Percentiles rank a stretch among this genome's conserved stretches.
phyloP scores from a whole-genome alignment of 345 rosid species.

The Populus davidiana region DNA sequence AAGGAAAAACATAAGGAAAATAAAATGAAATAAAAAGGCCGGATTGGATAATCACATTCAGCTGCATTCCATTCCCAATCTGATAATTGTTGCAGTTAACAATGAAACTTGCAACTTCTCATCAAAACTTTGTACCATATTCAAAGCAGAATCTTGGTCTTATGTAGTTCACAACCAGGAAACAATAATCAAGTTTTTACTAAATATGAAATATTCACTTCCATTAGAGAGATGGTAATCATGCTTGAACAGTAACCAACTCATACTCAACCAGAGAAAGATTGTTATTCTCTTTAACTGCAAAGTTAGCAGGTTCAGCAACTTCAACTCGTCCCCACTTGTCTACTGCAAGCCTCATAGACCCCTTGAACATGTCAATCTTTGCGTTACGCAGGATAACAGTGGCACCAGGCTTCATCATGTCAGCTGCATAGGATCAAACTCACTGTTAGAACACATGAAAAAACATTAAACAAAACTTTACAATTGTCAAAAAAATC shows the following conservation, averaged over 20 bases:
- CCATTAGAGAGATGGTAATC: constrained; percentile 24
- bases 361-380: constrained; percentile 96
- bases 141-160: constrained; percentile 16
- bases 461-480: neutral
- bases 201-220: constrained; percentile 29
- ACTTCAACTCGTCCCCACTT: constrained; percentile 93
- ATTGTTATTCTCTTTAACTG: constrained; percentile 67
- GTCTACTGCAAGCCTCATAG: constrained; percentile 96
- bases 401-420: constrained; percentile 62
- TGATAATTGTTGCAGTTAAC: neutral
- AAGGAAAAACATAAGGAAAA: neutral
- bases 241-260: constrained; percentile 65
- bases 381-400: constrained; percentile 82
- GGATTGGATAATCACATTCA: neutral
- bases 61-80: constrained; percentile 5
- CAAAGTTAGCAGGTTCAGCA: constrained; percentile 62
- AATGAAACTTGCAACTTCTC: constrained; percentile 11
- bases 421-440: constrained; percentile 50
- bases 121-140: constrained; percentile 10
- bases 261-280: constrained; percentile 88
- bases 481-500: neutral
- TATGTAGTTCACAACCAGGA: constrained; percentile 5
- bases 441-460: neutral
- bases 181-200: constrained; percentile 26
- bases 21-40: neutral